Base-by-base conservation (phyloP, 1,139 yeast genomes). In the Suhomyces choctaworum region DNA sequence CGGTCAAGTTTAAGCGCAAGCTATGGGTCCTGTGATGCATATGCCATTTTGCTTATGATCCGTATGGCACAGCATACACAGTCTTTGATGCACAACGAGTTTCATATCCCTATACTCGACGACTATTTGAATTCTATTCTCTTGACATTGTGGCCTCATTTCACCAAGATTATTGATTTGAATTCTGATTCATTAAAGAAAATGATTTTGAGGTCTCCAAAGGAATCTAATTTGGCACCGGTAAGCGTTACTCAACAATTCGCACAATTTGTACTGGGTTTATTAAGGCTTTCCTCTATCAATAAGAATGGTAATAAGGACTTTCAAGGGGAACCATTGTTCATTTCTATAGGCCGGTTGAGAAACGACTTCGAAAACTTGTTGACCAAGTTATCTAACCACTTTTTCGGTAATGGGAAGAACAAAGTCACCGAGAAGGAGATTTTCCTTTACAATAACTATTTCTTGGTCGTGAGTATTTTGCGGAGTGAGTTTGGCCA, bases 141-240 rank as follows among this genome's bases (percentile, higher is more conserved):
- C 40, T 72, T 86, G 30, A 56, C 73, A 1, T 63, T 90, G 26
- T 90, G 97, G 97, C 96, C 97, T 1, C 80, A 77, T 40, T 85
- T 89, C 51, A 95, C 92, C 50, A 73, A 69, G 32, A 67, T 86
- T 25, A 73, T 89, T 34, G 96, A 89, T 56, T 62, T 76, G 30
- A 87, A 89, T 50, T 82, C 95, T 53, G 88, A 82, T 15, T 75
- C 79, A 19, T 64, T 89, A 58, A 68, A 76, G 67, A 43, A 67
- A 60, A 37, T 69, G 60, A 23, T 59, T 66, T 33, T 55, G 26
- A 44, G 42, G n/a, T 51, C 58, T 19, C 43, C 60, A 21, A 49
- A 60, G 47, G 53, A 58, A 58, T 29, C 67, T 50, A 52, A 66
- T 57, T 29, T 92, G 80, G 49, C 89, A 64, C 68, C 87, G 56